A percentile compares a stretch with the other conserved stretches of the same genome.
These are phyloP conservation scores for Blastomyces gilchristii DNA, from an alignment of 2,329 filamentous ascomycete genomes.

Conservation along the genomic window DNA sequence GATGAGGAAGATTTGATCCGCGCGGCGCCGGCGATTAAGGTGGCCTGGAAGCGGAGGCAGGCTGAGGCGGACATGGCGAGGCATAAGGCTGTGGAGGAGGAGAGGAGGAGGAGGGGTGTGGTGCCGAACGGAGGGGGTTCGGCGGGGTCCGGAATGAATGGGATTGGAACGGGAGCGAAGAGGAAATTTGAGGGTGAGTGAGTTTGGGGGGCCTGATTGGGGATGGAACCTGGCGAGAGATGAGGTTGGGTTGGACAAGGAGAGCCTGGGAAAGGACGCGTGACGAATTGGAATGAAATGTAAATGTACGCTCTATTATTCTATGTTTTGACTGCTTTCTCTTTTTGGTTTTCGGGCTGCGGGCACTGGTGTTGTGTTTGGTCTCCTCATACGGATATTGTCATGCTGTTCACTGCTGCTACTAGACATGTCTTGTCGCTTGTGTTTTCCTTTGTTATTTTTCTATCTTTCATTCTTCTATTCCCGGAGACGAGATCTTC, in stretches of 20 bases:
- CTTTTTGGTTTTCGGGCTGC: neutral
- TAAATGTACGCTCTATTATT: neutral
- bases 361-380: neutral
- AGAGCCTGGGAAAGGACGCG: neutral
- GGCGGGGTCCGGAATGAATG: slow-evolving; percentile 18
- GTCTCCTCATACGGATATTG: neutral
- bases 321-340: neutral
- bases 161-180: slow-evolving; percentile 30
- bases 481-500: neutral
- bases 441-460: neutral
- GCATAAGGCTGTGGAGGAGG: slow-evolving; percentile 16
- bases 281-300: neutral
- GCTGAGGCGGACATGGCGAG: slow-evolving; percentile 16
- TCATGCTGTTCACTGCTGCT: neutral
- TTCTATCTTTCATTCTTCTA: neutral
- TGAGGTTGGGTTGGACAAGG: neutral
- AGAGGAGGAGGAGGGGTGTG: slow-evolving; percentile 20
- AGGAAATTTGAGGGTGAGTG: slow-evolving; percentile 32
- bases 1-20: slow-evolving; percentile 68
- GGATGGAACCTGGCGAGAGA: neutral
- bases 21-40: slow-evolving; percentile 59
- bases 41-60: slow-evolving; percentile 63
- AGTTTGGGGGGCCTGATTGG: neutral
- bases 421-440: neutral
- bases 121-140: slow-evolving; percentile 5